Evolutionary conservation across 345 rosid species (phyloP), one percentile per base, ranked within the genome.

Genomic region (Cardamine resedifolia): DNA sequence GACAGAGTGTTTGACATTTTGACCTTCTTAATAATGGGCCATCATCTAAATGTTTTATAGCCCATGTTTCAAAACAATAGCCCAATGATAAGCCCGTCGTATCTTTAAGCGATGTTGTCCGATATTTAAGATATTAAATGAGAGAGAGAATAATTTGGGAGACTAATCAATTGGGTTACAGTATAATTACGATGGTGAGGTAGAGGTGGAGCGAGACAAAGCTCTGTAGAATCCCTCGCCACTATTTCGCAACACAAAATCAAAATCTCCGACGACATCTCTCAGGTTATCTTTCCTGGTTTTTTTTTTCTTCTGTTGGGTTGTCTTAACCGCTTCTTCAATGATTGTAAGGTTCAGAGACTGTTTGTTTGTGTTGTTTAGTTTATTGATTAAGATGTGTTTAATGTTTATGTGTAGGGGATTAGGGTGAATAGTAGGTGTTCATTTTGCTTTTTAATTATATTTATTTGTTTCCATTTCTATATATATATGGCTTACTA

Each of bases 1-100:
- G 44, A 55, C 41, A 28, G 10, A 15, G 8, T 15, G 28, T 64
- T 53, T 16, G 31, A 72, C 48, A 18, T 5, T 3, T 62, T 24
- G 63, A 53, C 48, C 30, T 19, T 73, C 30, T 19, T 74, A 19
- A 2, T 14, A 50, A 58, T 58, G 78, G 78, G 73, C 73, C 61
- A 7, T 24, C 0, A 9, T 45, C 0, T 50, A 4, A 31, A 30
- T 45, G 10, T 63, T 12, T 10, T n/a, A 7, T 7, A 53, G 72
- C 66, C 77, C 66, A 56, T 20, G 2, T 8, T 1, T 33, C 19
- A 18, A 16, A 53, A 14, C 4, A 6, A 44, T 21, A 62, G 71
- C 71, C 77, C 77, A 58, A 28, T 20, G 3, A 8, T 0, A 2
- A 68, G 50, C 36, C 60, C 18, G 49, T 14, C 18, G 49, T 14